Evolutionary conservation across 352 stramenopile genomes (phyloP).

Genomic region (Globisporangium rhizosaccharum): DNA sequence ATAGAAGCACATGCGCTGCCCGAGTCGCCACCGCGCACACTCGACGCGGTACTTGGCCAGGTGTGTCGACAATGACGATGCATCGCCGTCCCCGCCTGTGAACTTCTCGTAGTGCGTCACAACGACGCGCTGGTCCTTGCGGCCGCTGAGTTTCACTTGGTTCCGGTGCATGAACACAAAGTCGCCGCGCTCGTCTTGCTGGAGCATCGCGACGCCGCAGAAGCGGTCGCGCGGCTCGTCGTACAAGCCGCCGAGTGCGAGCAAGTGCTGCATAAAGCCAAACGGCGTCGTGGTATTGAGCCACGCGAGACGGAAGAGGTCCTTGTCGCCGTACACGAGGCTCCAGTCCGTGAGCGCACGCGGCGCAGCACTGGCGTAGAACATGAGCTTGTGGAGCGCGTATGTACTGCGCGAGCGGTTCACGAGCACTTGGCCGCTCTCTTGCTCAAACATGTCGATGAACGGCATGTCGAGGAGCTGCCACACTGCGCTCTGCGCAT

Average conservation of each 20-base stretch:
- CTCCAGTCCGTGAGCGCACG: slow-evolving; percentile 26
- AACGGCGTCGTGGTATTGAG: slow-evolving; percentile 41
- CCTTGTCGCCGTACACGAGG: slow-evolving; percentile 51
- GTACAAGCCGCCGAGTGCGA: slow-evolving; percentile 33
- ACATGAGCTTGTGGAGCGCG: slow-evolving; percentile 27
- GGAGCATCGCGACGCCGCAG: slow-evolving; percentile 32
- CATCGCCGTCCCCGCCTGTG: slow-evolving; percentile 48
- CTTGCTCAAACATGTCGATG: slow-evolving; percentile 34
- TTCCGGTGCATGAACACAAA: slow-evolving; percentile 14
- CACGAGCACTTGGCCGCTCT: slow-evolving; percentile 28
- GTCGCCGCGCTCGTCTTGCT: slow-evolving; percentile 8
- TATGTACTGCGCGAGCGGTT: slow-evolving; percentile 14
- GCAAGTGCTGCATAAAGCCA: slow-evolving; percentile 38
- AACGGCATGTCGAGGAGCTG: slow-evolving; percentile 24
- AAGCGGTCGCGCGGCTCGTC: slow-evolving; percentile 27
- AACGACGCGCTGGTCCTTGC: slow-evolving; percentile 38
- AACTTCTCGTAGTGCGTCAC: slow-evolving; percentile 74
- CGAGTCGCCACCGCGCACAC: slow-evolving; percentile 45
- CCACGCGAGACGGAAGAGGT: slow-evolving; percentile 58
- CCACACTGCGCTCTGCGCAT: slow-evolving; percentile 23
- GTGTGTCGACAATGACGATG: slow-evolving; percentile 32
- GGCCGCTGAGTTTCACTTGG: slow-evolving; percentile 10
- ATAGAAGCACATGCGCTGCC: slow-evolving; percentile 61
- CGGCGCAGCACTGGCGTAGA: slow-evolving; percentile 37
- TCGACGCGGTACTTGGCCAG: slow-evolving; percentile 66